Evolutionary conservation across 129 eudicot species (phyloP).

Genomic region (Ambrosia artemisiifolia): DNA sequence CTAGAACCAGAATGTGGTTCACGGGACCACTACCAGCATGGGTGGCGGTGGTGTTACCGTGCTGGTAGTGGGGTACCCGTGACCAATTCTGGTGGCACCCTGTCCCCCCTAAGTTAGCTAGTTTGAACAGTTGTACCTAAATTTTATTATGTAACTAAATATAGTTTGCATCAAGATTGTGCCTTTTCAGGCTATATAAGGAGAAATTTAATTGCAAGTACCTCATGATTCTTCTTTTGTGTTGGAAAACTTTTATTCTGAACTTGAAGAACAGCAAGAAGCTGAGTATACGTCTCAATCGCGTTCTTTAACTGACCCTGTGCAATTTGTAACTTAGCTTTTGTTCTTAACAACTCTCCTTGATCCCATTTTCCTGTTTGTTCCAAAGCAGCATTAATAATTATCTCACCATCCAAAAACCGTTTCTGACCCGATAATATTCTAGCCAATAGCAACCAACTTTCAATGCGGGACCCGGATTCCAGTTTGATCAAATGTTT

Average conservation of each 20-base stretch:
- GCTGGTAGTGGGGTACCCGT: too few species aligned
- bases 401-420: conserved; percentile 54
- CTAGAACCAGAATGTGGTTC: too few species aligned
- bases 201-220: conserved; percentile 3
- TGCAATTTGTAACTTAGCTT: conserved; percentile 80
- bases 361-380: conserved; percentile 87
- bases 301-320: conserved; percentile 72
- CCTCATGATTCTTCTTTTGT: conserved; percentile 45
- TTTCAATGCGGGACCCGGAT: conserved; percentile 52
- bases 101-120: too few species aligned
- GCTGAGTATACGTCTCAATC: conserved; percentile 64
- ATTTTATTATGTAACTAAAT: too few species aligned
- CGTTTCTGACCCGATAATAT: conserved; percentile 74
- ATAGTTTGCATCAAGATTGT: neutral
- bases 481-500: conserved; percentile 54
- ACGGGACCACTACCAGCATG: too few species aligned
- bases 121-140: too few species aligned
- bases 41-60: too few species aligned
- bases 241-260: conserved; percentile 59
- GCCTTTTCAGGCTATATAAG: neutral
- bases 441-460: conserved; percentile 69
- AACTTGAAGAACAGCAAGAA: conserved; percentile 83
- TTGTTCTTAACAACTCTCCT: conserved; percentile 62
- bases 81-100: too few species aligned
- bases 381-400: conserved; percentile 72